These are phyloP conservation scores for Haplosporangium sp. DNA, from an alignment of 371 early-diverging fungal species.

Conservation along the genomic window DNA sequence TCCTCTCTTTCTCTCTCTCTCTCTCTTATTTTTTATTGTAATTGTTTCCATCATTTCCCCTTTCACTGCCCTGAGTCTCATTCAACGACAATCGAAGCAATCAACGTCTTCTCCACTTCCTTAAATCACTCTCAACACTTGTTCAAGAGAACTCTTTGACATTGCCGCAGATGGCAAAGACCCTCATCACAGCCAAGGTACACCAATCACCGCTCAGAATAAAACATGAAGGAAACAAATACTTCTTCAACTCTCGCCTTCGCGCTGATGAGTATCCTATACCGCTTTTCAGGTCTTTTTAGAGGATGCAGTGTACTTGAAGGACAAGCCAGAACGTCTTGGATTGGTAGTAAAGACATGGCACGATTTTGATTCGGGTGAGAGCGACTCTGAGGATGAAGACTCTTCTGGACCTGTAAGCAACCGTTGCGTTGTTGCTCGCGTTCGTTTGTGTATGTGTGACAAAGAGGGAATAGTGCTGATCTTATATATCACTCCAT, in stretches of 20 bases:
- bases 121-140: too few species aligned
- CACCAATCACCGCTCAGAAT: neutral
- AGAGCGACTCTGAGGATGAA: conserved; percentile 54
- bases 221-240: too few species aligned
- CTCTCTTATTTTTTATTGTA: neutral
- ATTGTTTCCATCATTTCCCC: neutral
- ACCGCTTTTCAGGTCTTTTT: conserved; percentile 41
- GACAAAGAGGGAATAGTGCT: too few species aligned
- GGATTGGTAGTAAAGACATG: conserved; percentile 54
- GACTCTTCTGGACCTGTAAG: conserved; percentile 45
- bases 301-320: conserved; percentile 50
- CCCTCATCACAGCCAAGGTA: conserved; percentile 53
- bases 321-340: conserved; percentile 34
- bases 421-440: neutral
- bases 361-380: conserved; percentile 56
- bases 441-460: neutral
- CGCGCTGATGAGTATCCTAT: neutral
- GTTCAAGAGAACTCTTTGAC: too few species aligned
- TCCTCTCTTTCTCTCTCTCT: neutral
- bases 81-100: neutral
- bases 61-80: neutral
- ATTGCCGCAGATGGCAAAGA: conserved; percentile 25
- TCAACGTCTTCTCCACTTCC: too few species aligned
- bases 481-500: neutral
- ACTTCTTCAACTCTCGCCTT: neutral